A percentile compares a stretch with the other conserved stretches of the same genome.
These are phyloP conservation scores for Aaosphaeria pasadenensis DNA, from an alignment of 2,329 filamentous ascomycete genomes.

Conservation along the genomic window DNA sequence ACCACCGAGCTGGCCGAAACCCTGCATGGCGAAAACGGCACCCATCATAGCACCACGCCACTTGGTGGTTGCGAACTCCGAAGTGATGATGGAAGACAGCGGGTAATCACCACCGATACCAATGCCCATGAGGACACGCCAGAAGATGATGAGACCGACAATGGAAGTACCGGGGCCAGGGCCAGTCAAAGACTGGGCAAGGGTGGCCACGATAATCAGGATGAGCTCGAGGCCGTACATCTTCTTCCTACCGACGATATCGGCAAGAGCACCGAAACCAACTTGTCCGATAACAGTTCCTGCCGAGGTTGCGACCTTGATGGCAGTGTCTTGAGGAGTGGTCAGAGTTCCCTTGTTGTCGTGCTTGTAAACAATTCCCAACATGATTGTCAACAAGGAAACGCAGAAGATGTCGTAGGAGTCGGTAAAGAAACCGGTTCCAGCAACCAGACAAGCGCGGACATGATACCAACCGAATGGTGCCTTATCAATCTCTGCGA, in stretches of 20 bases:
- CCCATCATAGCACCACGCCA: conserved; percentile 42
- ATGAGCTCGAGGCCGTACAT: conserved; percentile 67
- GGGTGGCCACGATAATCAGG: conserved; percentile 39
- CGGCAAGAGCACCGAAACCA: conserved; percentile 65
- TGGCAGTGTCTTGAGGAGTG: conserved; percentile 68
- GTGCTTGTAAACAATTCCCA: conserved; percentile 76
- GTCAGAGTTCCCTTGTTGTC: conserved; percentile 53
- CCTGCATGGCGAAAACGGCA: conserved; percentile 45
- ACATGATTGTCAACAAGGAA: conserved; percentile 53
- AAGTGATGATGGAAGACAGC: conserved; percentile 79
- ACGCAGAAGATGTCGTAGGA: conserved; percentile 68
- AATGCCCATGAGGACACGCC: conserved; percentile 39
- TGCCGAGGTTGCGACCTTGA: conserved; percentile 80
- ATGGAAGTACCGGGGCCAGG: conserved; percentile 33
- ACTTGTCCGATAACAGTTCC: conserved; percentile 83
- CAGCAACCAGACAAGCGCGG: conserved; percentile 71
- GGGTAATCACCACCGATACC: conserved; percentile 71
- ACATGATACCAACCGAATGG: conserved; percentile 64
- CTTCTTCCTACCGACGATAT: conserved; percentile 72
- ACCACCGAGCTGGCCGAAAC: conserved; percentile 40
- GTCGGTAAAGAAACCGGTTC: conserved; percentile 79
- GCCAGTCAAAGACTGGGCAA: conserved; percentile 37
- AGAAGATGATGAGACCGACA: conserved; percentile 40
- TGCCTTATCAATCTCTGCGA: conserved; percentile 36
- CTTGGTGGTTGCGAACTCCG: conserved; percentile 42